A percentile compares a stretch with the other conserved stretches of the same genome.
Conservation (phyloP, 331 rosid genomes). For the Spiraea crenata region DNA sequence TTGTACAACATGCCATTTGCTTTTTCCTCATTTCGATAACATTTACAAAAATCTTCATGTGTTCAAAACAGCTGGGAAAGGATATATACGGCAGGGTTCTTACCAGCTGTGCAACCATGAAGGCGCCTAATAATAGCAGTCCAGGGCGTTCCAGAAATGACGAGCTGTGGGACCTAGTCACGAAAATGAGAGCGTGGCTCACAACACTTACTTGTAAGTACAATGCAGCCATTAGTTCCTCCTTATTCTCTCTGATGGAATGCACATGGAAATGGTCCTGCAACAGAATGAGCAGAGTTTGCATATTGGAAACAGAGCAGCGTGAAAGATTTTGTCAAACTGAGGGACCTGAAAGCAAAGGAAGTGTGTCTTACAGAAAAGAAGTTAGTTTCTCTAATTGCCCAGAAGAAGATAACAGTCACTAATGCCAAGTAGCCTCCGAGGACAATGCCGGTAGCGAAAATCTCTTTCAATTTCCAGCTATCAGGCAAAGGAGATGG, state of each 20-base stretch:
- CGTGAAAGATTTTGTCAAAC: neutral
- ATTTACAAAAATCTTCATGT: neutral
- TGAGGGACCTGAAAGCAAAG: neutral
- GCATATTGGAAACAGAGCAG: neutral
- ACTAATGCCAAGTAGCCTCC: constrained; percentile 95
- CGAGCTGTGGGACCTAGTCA: constrained; percentile 95
- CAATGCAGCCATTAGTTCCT: constrained; percentile 82
- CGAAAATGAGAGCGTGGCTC: constrained; percentile 94
- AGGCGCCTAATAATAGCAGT: constrained; percentile 55
- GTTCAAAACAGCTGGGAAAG: neutral
- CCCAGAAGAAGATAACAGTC: constrained; percentile 96
- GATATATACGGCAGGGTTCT: constrained; percentile 20
- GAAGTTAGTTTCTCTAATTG: constrained; percentile 62
- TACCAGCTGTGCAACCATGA: constrained; percentile 84
- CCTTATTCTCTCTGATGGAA: constrained; percentile 23
- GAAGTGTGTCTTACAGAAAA: constrained; percentile 56
- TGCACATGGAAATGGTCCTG: constrained; percentile 76
- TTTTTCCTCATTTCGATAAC: no score
- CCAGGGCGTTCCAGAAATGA: constrained; percentile 91
- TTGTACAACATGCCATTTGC: no score
- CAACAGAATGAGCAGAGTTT: constrained; percentile 10
- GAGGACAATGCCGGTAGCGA: constrained; percentile 88
- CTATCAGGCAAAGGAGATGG: constrained; percentile 99
- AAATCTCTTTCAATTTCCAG: constrained; percentile 92
- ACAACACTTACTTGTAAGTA: constrained; percentile 98